Conservation (phyloP, 2,329 filamentous ascomycete species). For the Penicillium paneum region DNA sequence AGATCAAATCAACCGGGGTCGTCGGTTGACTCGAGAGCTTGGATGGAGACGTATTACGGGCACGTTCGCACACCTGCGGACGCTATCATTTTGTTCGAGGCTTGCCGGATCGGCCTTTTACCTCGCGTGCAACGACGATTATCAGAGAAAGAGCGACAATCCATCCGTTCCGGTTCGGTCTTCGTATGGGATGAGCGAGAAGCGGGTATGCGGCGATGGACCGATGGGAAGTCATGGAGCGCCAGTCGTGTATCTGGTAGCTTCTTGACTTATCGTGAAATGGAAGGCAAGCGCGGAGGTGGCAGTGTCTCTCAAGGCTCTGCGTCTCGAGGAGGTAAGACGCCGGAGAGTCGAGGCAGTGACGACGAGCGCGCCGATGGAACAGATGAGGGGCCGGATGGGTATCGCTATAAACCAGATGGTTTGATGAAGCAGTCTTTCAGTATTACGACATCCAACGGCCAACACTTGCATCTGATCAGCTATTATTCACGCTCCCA, state of each 20-base stretch:
- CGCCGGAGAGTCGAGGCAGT: conserved; percentile 77
- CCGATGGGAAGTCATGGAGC: conserved; percentile 98
- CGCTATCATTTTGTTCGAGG: conserved; percentile 98
- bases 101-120: conserved; percentile 81
- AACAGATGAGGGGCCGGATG: conserved; percentile 72
- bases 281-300: conserved; percentile 95
- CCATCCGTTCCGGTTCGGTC: conserved; percentile 92
- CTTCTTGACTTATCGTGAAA: conserved; percentile 95
- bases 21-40: conserved; percentile 24
- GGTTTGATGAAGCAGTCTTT: conserved; percentile 99
- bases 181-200: conserved; percentile 99
- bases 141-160: conserved; percentile 95
- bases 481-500: conserved; percentile 90
- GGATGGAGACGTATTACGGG: conserved; percentile 95
- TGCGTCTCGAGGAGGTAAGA: conserved; percentile 65
- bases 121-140: conserved; percentile 88
- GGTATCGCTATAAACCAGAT: conserved; percentile 92
- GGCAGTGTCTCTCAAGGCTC: conserved; percentile 60
- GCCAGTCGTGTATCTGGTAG: conserved; percentile 95
- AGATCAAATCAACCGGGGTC: conserved; percentile 13
- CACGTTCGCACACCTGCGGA: conserved; percentile 93
- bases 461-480: conserved; percentile 93
- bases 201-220: conserved; percentile 97
- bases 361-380: conserved; percentile 74
- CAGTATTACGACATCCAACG: conserved; percentile 88